Base-by-base conservation (phyloP, 192 early-diverging fungal species). In the Mortierella claussenii region DNA sequence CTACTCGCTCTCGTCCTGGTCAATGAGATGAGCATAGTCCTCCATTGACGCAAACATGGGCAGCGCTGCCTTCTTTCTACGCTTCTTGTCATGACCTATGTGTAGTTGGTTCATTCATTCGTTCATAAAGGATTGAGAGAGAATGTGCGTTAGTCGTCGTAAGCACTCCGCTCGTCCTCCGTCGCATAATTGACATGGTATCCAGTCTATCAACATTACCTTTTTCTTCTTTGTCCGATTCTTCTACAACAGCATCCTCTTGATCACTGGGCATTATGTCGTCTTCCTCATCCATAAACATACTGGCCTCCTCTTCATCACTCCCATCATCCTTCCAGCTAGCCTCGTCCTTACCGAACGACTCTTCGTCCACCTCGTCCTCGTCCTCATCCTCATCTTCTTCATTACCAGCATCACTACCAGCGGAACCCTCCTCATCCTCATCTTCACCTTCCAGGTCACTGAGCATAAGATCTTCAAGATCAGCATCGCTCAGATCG, bases 21-120 rank as follows among this genome's bases (percentile, higher is more conserved):
- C 71, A 45, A 75, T 65, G 23, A 75, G 71, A 44, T 75, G 71
- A 5, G 87, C 89, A 79, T 91, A 91, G 50, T 91, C 90, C 53
- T 91, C 90, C 67, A 85, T 85, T n/a, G 88, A 86, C 23, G 83
- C 90, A 68, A 91, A 89, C 44, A 87, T 81, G n/a, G 90, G 90
- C 58, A 90, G 47, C 60, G 82, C 83, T 28, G 63, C 75, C 56
- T 83, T 82, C 82, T 88, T 82, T 58, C 68, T 57, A 27, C 82
- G 84, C 60, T 81, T 83, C 79, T 86, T 87, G 55, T 87, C 61
- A 40, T 60, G 62, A 21, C 48, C 70, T 73, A 60, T n/a, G n/a
- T n/a, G n/a, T n/a, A n/a, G n/a, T n/a, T n/a, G n/a, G n/a, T n/a
- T n/a, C n/a, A n/a, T n/a, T n/a, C n/a, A n/a, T n/a, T n/a, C n/a